These are phyloP conservation scores for Bruguiera parviflora DNA, from an alignment of 345 rosid genomes.

Conservation along the genomic window DNA sequence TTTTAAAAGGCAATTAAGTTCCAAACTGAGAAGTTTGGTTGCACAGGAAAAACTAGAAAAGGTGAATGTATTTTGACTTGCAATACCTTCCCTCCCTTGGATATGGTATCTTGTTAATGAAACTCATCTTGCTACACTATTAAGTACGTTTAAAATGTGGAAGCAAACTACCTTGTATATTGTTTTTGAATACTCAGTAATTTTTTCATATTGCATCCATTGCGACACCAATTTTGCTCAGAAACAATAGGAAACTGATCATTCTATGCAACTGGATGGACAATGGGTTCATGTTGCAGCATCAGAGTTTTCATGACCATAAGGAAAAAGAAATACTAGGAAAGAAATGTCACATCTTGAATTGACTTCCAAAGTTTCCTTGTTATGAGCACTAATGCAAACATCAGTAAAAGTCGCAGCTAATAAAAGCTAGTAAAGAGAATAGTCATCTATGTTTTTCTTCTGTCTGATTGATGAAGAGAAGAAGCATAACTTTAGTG, in stretches of 20 bases:
- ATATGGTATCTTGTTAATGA: background rate
- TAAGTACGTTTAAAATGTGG: background rate
- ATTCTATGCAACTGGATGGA: background rate
- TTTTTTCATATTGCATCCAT: too few relatives aligned
- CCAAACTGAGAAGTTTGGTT: slow-evolving; percentile 81
- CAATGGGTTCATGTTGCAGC: background rate
- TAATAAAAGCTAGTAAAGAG: background rate
- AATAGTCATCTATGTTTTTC: background rate
- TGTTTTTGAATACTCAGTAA: background rate
- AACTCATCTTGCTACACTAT: background rate
- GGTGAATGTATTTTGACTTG: slow-evolving; percentile 37
- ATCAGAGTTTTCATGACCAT: too few relatives aligned
- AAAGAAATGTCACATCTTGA: background rate
- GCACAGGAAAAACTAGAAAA: slow-evolving; percentile 70
- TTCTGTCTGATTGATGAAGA: background rate
- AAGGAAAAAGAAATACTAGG: too few relatives aligned
- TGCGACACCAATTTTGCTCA: too few relatives aligned
- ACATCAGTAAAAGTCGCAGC: background rate
- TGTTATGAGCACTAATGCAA: background rate
- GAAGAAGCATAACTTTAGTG: background rate
- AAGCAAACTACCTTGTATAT: background rate
- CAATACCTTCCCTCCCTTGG: background rate
- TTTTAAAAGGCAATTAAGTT: slow-evolving; percentile 63
- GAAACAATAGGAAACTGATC: too few relatives aligned
- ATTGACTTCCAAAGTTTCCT: background rate